These are phyloP conservation scores for Cucumis melo DNA, from an alignment of 306 rosid species.

Conservation along the genomic window DNA sequence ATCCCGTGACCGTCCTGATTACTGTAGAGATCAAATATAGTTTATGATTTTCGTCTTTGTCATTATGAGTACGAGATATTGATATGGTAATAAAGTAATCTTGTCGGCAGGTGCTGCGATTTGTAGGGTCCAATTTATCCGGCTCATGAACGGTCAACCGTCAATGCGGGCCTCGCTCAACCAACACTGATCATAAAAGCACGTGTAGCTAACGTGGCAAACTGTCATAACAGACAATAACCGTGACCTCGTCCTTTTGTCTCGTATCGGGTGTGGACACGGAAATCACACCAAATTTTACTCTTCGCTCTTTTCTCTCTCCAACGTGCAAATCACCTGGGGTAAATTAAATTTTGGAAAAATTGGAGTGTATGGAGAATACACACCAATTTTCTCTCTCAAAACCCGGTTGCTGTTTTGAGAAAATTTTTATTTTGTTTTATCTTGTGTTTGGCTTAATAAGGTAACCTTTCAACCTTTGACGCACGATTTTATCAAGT, in stretches of 20 bases:
- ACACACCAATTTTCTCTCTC: too few species aligned
- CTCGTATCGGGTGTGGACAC: slow-evolving; percentile 14
- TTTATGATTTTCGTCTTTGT: not conserved
- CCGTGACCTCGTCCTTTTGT: slow-evolving; percentile 50
- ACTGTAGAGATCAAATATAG: not conserved
- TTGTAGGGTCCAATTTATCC: slow-evolving; percentile 17
- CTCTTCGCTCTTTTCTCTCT: not conserved
- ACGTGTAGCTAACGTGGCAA: slow-evolving; percentile 70
- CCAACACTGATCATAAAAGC: slow-evolving; percentile 18
- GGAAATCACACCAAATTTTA: not conserved
- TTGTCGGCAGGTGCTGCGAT: slow-evolving; percentile 35
- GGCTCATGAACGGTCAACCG: slow-evolving; percentile 26
- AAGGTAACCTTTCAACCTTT: too few species aligned
- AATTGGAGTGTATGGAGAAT: too few species aligned
- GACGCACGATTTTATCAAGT: too few species aligned
- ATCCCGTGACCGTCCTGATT: not conserved
- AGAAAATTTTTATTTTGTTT: too few species aligned
- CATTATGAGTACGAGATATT: slow-evolving; percentile 2
- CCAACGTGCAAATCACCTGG: not conserved
- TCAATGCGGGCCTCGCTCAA: slow-evolving; percentile 15
- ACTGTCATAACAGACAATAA: slow-evolving; percentile 90
- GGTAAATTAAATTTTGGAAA: too few species aligned
- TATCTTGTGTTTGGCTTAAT: too few species aligned
- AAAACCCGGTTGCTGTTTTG: too few species aligned
- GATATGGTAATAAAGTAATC: slow-evolving; percentile 2